Conservation (phyloP, 352 stramenopile genomes). For the Phytophthora colocasiae region DNA sequence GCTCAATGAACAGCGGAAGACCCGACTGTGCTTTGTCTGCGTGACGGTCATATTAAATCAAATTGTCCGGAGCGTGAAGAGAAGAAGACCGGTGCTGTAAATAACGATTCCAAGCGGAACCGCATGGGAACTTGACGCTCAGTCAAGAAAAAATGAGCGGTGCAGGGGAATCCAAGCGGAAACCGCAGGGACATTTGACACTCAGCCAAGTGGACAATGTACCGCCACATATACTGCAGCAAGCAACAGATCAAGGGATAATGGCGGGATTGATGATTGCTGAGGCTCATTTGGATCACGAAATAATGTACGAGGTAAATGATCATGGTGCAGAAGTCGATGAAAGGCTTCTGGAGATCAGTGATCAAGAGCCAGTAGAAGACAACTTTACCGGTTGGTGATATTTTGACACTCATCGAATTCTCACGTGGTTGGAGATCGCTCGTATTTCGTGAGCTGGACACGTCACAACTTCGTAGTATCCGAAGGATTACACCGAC, state of each 20-base stretch:
- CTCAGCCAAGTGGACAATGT: constrained; percentile 1
- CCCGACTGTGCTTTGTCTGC: constrained; percentile 1
- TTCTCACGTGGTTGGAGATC: constrained; percentile 5
- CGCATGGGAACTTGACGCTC: no score
- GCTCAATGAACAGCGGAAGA: neutral
- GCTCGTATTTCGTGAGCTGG: constrained; percentile 6
- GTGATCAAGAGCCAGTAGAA: neutral
- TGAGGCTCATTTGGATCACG: no score
- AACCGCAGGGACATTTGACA: neutral
- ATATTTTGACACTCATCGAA: constrained; percentile 16
- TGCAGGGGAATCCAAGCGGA: neutral
- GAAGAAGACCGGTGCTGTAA: constrained; percentile 1
- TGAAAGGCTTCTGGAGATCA: no score
- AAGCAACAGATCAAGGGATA: neutral
- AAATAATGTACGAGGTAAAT: no score
- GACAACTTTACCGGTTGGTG: constrained; percentile 2
- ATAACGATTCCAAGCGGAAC: neutral
- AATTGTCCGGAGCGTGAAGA: constrained; percentile 8
- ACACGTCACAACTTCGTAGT: neutral
- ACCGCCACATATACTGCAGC: neutral
- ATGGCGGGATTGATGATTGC: neutral
- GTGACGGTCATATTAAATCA: constrained; percentile 1
- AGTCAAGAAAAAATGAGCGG: no score
- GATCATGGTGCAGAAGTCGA: no score
- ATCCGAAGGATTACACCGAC: constrained; percentile 3